Conservation (phyloP, 1,139 yeast genomes). For the Hyphopichia wangnamkhiaoensis region DNA sequence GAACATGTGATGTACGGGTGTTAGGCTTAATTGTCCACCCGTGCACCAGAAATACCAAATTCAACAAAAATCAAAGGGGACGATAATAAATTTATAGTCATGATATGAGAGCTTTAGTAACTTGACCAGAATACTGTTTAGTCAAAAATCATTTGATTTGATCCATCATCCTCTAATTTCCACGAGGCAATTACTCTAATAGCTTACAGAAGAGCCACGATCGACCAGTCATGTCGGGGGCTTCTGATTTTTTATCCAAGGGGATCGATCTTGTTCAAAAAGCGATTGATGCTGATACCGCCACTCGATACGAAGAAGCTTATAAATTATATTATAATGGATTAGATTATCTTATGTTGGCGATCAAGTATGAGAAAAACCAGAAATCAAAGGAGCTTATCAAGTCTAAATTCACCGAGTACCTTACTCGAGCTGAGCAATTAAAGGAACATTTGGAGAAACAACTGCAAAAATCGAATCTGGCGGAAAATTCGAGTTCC, state of each 20-base stretch:
- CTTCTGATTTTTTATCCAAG: conserved; percentile 83
- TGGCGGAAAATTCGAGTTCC: conserved; percentile 50
- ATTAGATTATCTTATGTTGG: conserved; percentile 91
- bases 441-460: conserved; percentile 86
- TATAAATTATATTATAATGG: conserved; percentile 92
- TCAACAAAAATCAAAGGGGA: too few species aligned
- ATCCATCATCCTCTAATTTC: neutral
- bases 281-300: conserved; percentile 94
- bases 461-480: conserved; percentile 45
- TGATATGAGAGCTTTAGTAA: too few species aligned
- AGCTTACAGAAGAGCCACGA: neutral
- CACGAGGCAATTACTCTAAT: neutral
- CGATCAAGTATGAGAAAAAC: conserved; percentile 93
- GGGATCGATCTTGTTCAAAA: conserved; percentile 92
- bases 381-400: conserved; percentile 86
- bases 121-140: too few species aligned
- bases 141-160: too few species aligned
- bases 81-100: too few species aligned
- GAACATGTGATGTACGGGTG: too few species aligned
- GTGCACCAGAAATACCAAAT: too few species aligned
- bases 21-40: too few species aligned
- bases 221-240: conserved; percentile 32
- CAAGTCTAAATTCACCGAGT: conserved; percentile 86
- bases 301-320: conserved; percentile 90
- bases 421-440: conserved; percentile 90